Evolutionary conservation across 345 rosid genomes (phyloP).

Genomic region (Bretschneidera sinensis): DNA sequence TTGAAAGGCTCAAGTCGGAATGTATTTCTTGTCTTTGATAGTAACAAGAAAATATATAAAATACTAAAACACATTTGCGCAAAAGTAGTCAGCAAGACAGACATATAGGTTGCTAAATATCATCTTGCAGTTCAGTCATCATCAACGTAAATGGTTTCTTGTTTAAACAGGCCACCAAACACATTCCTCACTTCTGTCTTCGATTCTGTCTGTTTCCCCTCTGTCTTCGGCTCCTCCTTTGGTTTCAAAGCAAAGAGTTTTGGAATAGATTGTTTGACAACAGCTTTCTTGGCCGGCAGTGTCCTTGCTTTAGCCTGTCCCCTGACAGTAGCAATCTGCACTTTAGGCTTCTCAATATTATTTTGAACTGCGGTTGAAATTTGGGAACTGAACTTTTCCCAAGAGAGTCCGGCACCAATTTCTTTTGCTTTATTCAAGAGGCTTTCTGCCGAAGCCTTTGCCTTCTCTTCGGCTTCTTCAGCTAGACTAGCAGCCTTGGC

Average conservation of each 20-base stretch:
- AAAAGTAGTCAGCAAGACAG: constrained; percentile 1
- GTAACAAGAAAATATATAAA: not conserved
- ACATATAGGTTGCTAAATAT: not conserved
- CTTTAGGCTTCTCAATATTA: constrained; percentile 34
- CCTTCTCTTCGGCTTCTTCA: constrained; percentile 56
- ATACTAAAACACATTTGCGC: constrained; percentile 7
- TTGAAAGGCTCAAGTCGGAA: no score
- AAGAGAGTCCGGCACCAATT: constrained; percentile 56
- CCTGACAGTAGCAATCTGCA: constrained; percentile 77
- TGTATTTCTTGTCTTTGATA: no score
- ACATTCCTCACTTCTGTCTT: constrained; percentile 69
- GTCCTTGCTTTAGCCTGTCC: constrained; percentile 84
- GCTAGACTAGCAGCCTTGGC: constrained; percentile 54
- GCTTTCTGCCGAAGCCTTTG: constrained; percentile 39
- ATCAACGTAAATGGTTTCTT: constrained; percentile 83
- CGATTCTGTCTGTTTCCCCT: constrained; percentile 31
- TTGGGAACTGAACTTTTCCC: constrained; percentile 70
- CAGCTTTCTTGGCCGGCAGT: constrained; percentile 57
- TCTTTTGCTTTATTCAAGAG: constrained; percentile 64
- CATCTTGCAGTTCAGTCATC: constrained; percentile 67
- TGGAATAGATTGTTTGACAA: constrained; percentile 32
- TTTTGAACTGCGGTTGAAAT: constrained; percentile 46
- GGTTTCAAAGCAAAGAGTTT: constrained; percentile 23
- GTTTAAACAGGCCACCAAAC: constrained; percentile 86
- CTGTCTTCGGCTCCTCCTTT: constrained; percentile 25